A percentile compares a stretch with the other conserved stretches of the same genome.
Conservation (phyloP, 129 eudicot species). For the Flaveria brownii region DNA sequence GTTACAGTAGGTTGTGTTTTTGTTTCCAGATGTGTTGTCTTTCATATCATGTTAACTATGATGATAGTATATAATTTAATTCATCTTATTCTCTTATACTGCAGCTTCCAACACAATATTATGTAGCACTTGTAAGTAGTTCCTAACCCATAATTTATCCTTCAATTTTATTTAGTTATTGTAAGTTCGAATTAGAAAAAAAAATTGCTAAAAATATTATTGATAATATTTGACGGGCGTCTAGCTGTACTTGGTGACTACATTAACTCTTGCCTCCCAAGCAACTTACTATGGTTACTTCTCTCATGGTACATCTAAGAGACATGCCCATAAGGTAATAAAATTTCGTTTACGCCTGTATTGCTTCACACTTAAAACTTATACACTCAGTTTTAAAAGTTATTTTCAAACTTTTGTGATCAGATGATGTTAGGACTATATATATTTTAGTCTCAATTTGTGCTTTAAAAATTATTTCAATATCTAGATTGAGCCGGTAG, state of each 20-base stretch:
- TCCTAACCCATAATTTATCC: neutral
- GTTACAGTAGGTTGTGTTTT: neutral
- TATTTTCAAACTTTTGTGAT: neutral
- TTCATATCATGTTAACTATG: constrained; percentile 13
- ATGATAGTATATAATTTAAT: constrained; percentile 6
- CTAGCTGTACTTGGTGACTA: constrained; percentile 67
- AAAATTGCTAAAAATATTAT: neutral
- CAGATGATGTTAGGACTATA: neutral
- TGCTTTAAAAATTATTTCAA: neutral
- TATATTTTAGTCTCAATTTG: constrained; percentile 10
- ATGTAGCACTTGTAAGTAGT: constrained; percentile 65
- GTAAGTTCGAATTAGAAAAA: neutral
- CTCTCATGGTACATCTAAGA: constrained; percentile 45
- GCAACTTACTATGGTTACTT: constrained; percentile 62
- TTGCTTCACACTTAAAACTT: neutral
- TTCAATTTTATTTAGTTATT: neutral
- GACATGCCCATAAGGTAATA: constrained; percentile 42
- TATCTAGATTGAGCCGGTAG: constrained; percentile 40
- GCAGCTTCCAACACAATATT: constrained; percentile 86
- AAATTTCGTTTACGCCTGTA: neutral
- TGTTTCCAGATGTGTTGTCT: neutral
- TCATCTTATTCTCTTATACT: constrained; percentile 29
- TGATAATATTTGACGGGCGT: constrained; percentile 15
- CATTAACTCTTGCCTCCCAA: constrained; percentile 56
- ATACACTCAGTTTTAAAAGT: no score